These are phyloP conservation scores for Diutina neorugosa DNA, from an alignment of 1,139 yeast genomes.

Conservation along the genomic window DNA sequence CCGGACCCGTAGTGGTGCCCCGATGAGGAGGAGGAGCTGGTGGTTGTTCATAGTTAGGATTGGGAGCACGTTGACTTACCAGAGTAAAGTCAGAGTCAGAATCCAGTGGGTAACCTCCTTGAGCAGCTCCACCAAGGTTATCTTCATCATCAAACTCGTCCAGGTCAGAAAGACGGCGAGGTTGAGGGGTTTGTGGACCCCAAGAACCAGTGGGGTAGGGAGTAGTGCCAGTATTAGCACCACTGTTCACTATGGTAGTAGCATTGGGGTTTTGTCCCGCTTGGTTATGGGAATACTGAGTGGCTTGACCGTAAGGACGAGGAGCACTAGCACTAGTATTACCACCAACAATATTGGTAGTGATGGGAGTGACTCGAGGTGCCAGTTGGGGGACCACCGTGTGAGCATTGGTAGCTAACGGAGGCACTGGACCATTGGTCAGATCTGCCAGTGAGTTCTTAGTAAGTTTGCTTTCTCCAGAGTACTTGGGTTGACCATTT, in stretches of 20 bases:
- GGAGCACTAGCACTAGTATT: neutral
- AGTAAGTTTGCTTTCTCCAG: neutral
- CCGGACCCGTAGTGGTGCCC: neutral
- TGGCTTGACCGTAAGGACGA: neutral
- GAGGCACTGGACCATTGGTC: neutral
- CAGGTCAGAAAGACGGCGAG: slow-evolving; percentile 34
- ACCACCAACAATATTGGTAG: no score
- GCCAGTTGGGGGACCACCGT: slow-evolving; percentile 1
- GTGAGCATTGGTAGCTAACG: neutral
- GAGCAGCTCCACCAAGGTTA: neutral
- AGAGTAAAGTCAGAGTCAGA: neutral
- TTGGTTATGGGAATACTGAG: slow-evolving; percentile 8
- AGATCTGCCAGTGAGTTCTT: neutral
- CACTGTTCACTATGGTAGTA: neutral
- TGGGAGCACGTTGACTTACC: slow-evolving; percentile 2
- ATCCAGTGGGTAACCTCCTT: slow-evolving; percentile 1
- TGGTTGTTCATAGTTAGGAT: neutral
- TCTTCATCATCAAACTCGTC: slow-evolving; percentile 16
- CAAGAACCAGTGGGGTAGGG: slow-evolving; percentile 18
- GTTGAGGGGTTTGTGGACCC: slow-evolving; percentile 35
- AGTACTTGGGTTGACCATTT: neutral
- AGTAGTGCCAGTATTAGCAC: neutral
- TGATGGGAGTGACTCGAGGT: neutral
- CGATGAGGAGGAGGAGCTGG: neutral
- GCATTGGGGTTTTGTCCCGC: slow-evolving; percentile 14